Percentiles rank a stretch among this genome's conserved stretches.
Conservation (phyloP, 2,329 filamentous ascomycete species). For the Alternaria brassicicola region DNA sequence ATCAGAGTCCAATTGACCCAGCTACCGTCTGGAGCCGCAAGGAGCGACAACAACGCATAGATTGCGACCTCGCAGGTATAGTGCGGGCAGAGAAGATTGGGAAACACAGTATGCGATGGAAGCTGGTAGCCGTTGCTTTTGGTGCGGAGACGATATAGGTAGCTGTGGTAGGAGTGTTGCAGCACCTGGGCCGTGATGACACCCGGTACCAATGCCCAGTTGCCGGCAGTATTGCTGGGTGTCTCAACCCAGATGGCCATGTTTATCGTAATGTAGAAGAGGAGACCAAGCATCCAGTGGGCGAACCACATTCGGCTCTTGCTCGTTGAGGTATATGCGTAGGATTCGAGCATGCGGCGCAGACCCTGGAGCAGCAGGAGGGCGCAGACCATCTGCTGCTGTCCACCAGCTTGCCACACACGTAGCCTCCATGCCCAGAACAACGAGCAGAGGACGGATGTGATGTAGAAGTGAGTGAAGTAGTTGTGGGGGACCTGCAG, state of each 20-base stretch:
- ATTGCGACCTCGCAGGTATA: slow-evolving; percentile 88
- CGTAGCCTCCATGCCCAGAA: slow-evolving; percentile 76
- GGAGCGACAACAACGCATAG: slow-evolving; percentile 77
- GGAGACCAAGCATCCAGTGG: slow-evolving; percentile 79
- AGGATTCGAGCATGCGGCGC: slow-evolving; percentile 78
- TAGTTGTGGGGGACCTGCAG: slow-evolving; percentile 81
- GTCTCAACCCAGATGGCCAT: slow-evolving; percentile 86
- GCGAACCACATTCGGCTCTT: slow-evolving; percentile 82
- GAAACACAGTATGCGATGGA: slow-evolving; percentile 75
- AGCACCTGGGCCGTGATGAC: slow-evolving; percentile 73
- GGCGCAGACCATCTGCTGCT: slow-evolving; percentile 70
- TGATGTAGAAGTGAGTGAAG: slow-evolving; percentile 86
- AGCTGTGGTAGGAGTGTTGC: slow-evolving; percentile 68
- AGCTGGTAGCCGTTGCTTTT: slow-evolving; percentile 73
- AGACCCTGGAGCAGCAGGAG: slow-evolving; percentile 77
- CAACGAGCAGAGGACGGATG: slow-evolving; percentile 70
- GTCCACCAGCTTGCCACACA: slow-evolving; percentile 50
- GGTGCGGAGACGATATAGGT: slow-evolving; percentile 52
- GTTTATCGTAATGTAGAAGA: slow-evolving; percentile 76
- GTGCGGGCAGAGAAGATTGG: slow-evolving; percentile 78
- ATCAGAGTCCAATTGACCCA: slow-evolving; percentile 75
- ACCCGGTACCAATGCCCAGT: slow-evolving; percentile 64
- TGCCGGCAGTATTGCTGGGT: slow-evolving; percentile 42
- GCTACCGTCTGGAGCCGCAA: slow-evolving; percentile 71
- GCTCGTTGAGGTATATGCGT: slow-evolving; percentile 69